Base-by-base conservation (phyloP, 164 flowering plant species). In the Aristolochia contorta region DNA sequence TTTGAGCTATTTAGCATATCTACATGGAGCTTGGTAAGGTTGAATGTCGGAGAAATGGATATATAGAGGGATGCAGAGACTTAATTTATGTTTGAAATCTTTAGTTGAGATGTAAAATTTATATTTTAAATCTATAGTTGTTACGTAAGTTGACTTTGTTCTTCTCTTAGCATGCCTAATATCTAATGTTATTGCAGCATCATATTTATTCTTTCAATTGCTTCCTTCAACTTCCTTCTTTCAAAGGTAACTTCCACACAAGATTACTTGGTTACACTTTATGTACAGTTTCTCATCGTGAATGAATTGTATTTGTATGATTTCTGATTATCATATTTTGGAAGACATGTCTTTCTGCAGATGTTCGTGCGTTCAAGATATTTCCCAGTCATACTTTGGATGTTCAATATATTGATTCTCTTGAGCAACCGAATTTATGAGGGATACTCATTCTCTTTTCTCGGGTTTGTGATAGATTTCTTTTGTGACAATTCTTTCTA, bases 21-120 rank as follows among this genome's bases (percentile, higher is more conserved):
- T 93, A 21, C 99, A 93, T 69, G 96, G 94, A 65, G 91, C 89
- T 62, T 93, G 94, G 99, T 93, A 74, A 54, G 72, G 30, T 27
- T 27, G 2, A 27, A 27, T 27, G 30, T 27, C 30, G 30, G 30
- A 27, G 30, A 27, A 27, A 27, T 27, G 30, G 30, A 27, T 27
- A 2, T 27, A 27, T 27, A 27, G 30, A 5, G 30, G 5, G 30
- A 27, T 5, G 30, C 2, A 27, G 30, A 27, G 3, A 27, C 30
- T 27, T 27, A 27, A 27, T 27, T 27, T 27, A 27, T 2, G 30
- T 2, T n/a, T n/a, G n/a, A n/a, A n/a, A n/a, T n/a, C n/a, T n/a
- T n/a, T n/a, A n/a, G n/a, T n/a, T n/a, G n/a, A n/a, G n/a, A n/a
- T n/a, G n/a, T n/a, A n/a, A n/a, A n/a, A n/a, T n/a, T n/a, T n/a